These are phyloP conservation scores for Asterophora parasitica DNA, from an alignment of 768 basidiomycete species.

Conservation along the genomic window DNA sequence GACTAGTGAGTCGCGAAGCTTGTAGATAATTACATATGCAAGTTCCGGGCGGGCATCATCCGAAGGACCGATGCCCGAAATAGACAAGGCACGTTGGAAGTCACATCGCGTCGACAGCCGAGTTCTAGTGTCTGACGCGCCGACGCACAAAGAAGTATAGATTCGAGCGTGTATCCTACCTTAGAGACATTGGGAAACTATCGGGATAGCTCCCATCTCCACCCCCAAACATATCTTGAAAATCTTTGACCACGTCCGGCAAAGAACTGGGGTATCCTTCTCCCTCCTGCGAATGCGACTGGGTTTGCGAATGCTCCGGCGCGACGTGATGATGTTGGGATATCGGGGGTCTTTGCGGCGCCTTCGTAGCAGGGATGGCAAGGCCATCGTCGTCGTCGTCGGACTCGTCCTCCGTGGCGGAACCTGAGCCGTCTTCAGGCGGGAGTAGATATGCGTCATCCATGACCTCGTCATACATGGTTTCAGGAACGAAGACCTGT, in stretches of 20 bases:
- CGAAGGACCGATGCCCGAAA: too few relatives aligned
- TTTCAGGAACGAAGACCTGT: conserved; percentile 12
- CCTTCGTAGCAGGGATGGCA: conserved; percentile 4
- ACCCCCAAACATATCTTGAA: conserved; percentile 39
- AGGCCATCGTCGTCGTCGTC: conserved; percentile 24
- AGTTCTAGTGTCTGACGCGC: not conserved
- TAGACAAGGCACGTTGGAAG: conserved; percentile 1
- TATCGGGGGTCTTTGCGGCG: not conserved
- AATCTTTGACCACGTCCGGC: conserved; percentile 35
- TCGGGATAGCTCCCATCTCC: conserved; percentile 36
- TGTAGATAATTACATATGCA: conserved; percentile 4
- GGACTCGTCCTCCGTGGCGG: conserved; percentile 35
- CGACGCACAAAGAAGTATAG: not conserved
- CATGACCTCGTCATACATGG: not conserved
- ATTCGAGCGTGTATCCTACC: conserved; percentile 12
- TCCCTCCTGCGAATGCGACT: conserved; percentile 4
- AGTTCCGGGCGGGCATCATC: conserved; percentile 1
- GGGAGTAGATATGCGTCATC: conserved; percentile 10
- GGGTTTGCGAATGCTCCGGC: not conserved
- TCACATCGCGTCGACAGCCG: conserved; percentile 9
- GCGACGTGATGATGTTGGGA: not conserved
- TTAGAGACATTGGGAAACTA: conserved; percentile 36
- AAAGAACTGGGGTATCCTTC: conserved; percentile 22
- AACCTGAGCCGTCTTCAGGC: conserved; percentile 13
- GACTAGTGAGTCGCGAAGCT: conserved; percentile 1